Percentiles rank a stretch among this genome's conserved stretches.
Conservation (phyloP, 2,329 filamentous ascomycete species). For the Fusarium sp. region DNA sequence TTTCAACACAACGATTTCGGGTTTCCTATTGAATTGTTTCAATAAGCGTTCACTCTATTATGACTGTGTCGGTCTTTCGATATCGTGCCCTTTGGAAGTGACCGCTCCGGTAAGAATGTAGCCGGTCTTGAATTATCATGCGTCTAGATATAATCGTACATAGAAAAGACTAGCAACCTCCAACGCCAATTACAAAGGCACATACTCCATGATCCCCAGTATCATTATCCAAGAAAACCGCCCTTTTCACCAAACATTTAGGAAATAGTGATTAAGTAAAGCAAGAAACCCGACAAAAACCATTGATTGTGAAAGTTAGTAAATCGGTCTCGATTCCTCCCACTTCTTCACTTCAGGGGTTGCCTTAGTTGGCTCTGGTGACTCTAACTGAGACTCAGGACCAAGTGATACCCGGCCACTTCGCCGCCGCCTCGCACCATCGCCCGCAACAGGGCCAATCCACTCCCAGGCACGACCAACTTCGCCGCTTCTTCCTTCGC, state of each 20-base stretch:
- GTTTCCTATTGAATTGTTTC: background rate
- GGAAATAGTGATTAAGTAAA: slow-evolving; percentile 28
- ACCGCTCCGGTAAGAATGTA: background rate
- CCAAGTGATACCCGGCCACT: slow-evolving; percentile 65
- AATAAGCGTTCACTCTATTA: background rate
- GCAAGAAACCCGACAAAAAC: slow-evolving; percentile 6
- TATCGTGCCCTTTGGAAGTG: background rate
- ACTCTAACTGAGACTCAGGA: slow-evolving; percentile 54
- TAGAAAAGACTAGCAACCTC: slow-evolving; percentile 21
- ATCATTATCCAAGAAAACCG: slow-evolving; percentile 29
- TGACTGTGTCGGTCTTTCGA: background rate
- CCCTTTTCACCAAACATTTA: slow-evolving; percentile 20
- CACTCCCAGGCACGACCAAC: slow-evolving; percentile 77
- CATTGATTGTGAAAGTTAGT: slow-evolving; percentile 46
- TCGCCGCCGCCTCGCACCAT: slow-evolving; percentile 60
- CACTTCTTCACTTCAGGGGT: slow-evolving; percentile 53
- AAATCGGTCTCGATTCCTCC: slow-evolving; percentile 59
- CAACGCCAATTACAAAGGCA: slow-evolving; percentile 40
- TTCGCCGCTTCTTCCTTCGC: slow-evolving; percentile 75
- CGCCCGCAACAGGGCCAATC: slow-evolving; percentile 70
- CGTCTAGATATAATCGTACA: slow-evolving; percentile 35
- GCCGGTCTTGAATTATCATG: slow-evolving; percentile 14
- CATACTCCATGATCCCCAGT: slow-evolving; percentile 24
- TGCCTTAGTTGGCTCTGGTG: slow-evolving; percentile 44
- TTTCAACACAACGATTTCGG: slow-evolving; percentile 22